Evolutionary conservation across 371 early-diverging fungal genomes (phyloP).

Genomic region (Rhizopus sp.): DNA sequence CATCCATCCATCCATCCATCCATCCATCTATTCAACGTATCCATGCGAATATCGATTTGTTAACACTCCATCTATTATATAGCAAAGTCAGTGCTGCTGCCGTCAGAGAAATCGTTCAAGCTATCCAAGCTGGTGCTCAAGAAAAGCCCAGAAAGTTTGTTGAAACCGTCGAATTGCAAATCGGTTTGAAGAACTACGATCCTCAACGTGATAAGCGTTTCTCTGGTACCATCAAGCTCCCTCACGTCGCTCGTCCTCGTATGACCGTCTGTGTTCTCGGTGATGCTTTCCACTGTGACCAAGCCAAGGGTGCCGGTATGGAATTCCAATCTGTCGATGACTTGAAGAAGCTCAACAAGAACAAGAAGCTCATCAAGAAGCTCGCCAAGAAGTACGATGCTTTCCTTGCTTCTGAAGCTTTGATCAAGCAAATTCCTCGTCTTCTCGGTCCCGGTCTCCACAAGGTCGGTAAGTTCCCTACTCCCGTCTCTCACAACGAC

Average conservation of each 20-base stretch:
- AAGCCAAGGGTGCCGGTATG: constrained; percentile 86
- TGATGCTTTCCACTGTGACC: constrained; percentile 91
- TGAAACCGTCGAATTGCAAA: constrained; percentile 98
- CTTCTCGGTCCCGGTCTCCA: constrained; percentile 93
- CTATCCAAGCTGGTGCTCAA: constrained; percentile 72
- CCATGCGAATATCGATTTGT: not conserved
- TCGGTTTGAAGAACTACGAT: constrained; percentile 99
- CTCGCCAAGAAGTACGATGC: constrained; percentile 90
- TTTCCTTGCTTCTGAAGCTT: constrained; percentile 93
- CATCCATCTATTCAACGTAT: constrained; percentile 11
- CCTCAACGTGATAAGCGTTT: constrained; percentile 99
- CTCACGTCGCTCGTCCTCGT: constrained; percentile 91
- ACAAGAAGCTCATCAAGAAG: constrained; percentile 98
- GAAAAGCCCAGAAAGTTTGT: constrained; percentile 93
- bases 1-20: constrained; percentile 28
- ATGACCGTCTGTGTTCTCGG: constrained; percentile 93
- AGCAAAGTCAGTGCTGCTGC: constrained; percentile 89
- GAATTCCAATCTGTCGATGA: constrained; percentile 94
- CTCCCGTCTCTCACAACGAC: constrained; percentile 90
- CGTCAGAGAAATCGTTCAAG: constrained; percentile 81
- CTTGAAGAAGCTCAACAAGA: constrained; percentile 97
- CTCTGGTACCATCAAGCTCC: constrained; percentile 94
- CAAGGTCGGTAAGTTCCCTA: constrained; percentile 96
- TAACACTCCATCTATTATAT: constrained; percentile 6
- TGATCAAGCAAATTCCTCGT: constrained; percentile 97